A percentile compares a stretch with the other conserved stretches of the same genome.
These are phyloP conservation scores for Ogataea naganishii DNA, from an alignment of 805 yeast species.

Conservation along the genomic window DNA sequence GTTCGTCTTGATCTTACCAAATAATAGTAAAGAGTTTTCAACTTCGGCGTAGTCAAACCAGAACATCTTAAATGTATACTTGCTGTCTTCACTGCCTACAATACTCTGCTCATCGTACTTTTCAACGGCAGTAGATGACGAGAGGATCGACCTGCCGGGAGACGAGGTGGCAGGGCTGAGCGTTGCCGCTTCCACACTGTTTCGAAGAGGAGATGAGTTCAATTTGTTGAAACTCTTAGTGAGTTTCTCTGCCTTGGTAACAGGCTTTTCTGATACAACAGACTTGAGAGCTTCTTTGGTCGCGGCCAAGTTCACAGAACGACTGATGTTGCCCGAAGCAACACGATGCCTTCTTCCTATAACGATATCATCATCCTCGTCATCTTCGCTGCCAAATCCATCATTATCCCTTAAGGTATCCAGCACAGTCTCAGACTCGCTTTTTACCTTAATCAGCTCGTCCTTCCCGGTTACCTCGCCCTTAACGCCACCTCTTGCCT, in stretches of 20 bases:
- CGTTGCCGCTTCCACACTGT: neutral
- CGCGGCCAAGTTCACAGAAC: conserved; percentile 33
- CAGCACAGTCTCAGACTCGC: neutral
- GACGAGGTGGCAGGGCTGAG: conserved; percentile 11
- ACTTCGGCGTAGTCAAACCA: conserved; percentile 89
- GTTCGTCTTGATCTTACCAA: conserved; percentile 66
- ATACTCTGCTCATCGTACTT: conserved; percentile 27
- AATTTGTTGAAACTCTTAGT: conserved; percentile 4
- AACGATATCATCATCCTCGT: conserved; percentile 52
- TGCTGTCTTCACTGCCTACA: conserved; percentile 23
- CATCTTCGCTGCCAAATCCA: conserved; percentile 27
- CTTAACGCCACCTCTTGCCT: conserved; percentile 1
- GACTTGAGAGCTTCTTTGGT: conserved; percentile 7
- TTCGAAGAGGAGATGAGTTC: conserved; percentile 17
- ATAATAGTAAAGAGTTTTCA: conserved; percentile 57
- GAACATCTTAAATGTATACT: conserved; percentile 73
- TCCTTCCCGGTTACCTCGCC: neutral
- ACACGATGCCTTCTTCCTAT: conserved; percentile 44
- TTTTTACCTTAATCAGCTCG: neutral
- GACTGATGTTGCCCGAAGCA: conserved; percentile 30
- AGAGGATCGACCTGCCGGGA: conserved; percentile 10
- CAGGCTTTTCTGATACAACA: conserved; percentile 2
- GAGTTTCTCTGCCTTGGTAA: too few species aligned
- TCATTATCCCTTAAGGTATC: conserved; percentile 3
- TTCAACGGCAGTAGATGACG: conserved; percentile 17